A percentile compares a stretch with the other conserved stretches of the same genome.
These are phyloP conservation scores for Diddensiella transvaalensis DNA, from an alignment of 805 yeast species.

Conservation along the genomic window DNA sequence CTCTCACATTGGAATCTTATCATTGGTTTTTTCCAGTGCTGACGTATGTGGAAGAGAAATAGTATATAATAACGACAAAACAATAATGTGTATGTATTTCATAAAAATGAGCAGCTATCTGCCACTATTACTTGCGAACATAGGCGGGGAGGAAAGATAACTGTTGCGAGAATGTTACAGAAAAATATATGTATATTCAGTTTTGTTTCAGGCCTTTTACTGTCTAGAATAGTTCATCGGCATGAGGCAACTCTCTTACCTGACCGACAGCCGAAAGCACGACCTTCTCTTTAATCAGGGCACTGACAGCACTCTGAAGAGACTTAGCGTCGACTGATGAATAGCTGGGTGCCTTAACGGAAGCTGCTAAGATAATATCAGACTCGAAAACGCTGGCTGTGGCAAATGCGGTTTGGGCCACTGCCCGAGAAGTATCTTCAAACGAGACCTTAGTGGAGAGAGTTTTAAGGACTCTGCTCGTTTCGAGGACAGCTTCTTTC, in stretches of 20 bases:
- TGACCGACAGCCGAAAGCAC: constrained; percentile 90
- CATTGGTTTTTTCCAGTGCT: constrained; percentile 48
- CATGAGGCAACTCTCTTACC: constrained; percentile 78
- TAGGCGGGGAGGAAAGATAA: background rate
- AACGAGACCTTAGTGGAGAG: constrained; percentile 27
- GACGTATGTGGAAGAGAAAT: background rate
- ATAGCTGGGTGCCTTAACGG: constrained; percentile 42
- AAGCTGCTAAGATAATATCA: constrained; percentile 35
- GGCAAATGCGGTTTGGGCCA: constrained; percentile 57
- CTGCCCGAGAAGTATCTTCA: constrained; percentile 46
- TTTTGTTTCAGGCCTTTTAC: background rate
- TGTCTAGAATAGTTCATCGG: constrained; percentile 71
- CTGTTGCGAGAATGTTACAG: background rate
- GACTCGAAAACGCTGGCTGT: constrained; percentile 41
- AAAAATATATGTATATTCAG: background rate
- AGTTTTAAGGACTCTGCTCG: constrained; percentile 29
- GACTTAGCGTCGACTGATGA: constrained; percentile 28
- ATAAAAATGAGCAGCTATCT: too few relatives aligned
- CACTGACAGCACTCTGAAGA: constrained; percentile 34
- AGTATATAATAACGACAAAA: background rate
- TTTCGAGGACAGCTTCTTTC: constrained; percentile 52
- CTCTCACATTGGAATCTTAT: constrained; percentile 34
- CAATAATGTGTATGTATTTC: background rate
- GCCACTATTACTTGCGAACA: background rate
- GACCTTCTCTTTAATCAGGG: constrained; percentile 48